These are phyloP conservation scores for Melocanna baccifera DNA, from an alignment of 176 grass and related monocot genomes.

Conservation along the genomic window DNA sequence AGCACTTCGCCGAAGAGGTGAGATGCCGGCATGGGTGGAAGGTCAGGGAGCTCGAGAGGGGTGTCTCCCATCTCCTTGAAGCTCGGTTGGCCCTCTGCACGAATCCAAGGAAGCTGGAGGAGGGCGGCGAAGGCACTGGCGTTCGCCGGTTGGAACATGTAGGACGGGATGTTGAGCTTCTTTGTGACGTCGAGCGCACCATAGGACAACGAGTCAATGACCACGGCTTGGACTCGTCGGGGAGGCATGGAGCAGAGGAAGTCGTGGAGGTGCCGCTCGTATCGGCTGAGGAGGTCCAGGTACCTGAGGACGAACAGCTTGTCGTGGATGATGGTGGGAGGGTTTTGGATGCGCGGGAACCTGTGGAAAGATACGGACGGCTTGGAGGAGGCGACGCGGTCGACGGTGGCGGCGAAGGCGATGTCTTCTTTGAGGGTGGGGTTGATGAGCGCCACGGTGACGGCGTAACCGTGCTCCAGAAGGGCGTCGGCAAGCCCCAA, in stretches of 20 bases:
- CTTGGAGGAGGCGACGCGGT: conserved; percentile 10
- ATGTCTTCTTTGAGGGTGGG: too few relatives aligned
- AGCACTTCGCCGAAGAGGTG: not conserved
- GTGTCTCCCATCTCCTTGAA: conserved; percentile 32
- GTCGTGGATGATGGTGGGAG: too few relatives aligned
- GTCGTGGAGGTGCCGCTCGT: not conserved
- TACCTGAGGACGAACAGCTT: too few relatives aligned
- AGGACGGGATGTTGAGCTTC: conserved; percentile 37
- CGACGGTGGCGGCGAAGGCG: too few relatives aligned
- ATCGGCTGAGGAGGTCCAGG: not conserved
- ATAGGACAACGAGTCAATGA: conserved; percentile 34
- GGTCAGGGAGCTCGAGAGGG: conserved; percentile 27
- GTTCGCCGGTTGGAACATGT: conserved; percentile 23
- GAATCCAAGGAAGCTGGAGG: not conserved
- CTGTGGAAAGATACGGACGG: conserved; percentile 33
- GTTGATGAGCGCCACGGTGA: not conserved
- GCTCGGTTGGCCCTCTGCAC: not conserved
- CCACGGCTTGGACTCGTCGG: not conserved
- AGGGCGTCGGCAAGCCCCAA: conserved; percentile 42
- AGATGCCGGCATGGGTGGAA: conserved; percentile 33
- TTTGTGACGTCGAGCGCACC: conserved; percentile 16
- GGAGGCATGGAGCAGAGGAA: conserved; percentile 4
- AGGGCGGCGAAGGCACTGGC: conserved; percentile 25
- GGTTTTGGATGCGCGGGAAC: not conserved
- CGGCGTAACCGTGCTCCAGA: not conserved